phyloP scores from a whole-genome alignment of 2,329 filamentous ascomycete species.

The Talaromyces piceae region DNA sequence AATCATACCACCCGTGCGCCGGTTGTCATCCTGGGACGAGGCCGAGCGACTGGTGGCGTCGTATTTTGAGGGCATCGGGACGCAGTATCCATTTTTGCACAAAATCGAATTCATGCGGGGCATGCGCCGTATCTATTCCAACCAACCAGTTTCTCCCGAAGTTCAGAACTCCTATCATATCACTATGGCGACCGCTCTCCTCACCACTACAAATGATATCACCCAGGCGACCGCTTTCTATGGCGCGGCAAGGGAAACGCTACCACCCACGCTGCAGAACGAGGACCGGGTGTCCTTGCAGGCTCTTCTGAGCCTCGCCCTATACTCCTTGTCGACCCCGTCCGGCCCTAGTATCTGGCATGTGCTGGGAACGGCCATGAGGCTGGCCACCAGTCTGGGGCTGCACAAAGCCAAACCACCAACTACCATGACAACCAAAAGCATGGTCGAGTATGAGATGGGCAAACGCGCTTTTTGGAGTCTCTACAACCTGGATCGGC shows the following conservation, averaged over 20 bases:
- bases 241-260: slow-evolving; percentile 26
- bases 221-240: slow-evolving; percentile 29
- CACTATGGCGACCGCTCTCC: slow-evolving; percentile 27
- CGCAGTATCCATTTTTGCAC: slow-evolving; percentile 32
- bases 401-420: slow-evolving; percentile 27
- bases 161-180: slow-evolving; percentile 31
- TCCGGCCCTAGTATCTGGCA: slow-evolving; percentile 34
- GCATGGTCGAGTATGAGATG: slow-evolving; percentile 31
- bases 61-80: slow-evolving; percentile 34
- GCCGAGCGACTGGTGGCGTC: slow-evolving; percentile 24
- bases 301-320: slow-evolving; percentile 28
- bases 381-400: slow-evolving; percentile 31
- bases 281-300: slow-evolving; percentile 31
- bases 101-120: slow-evolving; percentile 27
- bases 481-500: slow-evolving; percentile 37
- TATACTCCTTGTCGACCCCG: slow-evolving; percentile 33
- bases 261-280: slow-evolving; percentile 29
- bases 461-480: slow-evolving; percentile 39
- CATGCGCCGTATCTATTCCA: slow-evolving; percentile 28
- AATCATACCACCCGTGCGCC: slow-evolving; percentile 24
- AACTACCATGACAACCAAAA: slow-evolving; percentile 11
- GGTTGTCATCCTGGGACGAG: slow-evolving; percentile 28
- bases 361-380: slow-evolving; percentile 30
- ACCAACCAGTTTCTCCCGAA: slow-evolving; percentile 26
- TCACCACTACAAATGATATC: slow-evolving; percentile 27